Base-by-base conservation (phyloP, 768 basidiomycete genomes). In the Lepiota subincarnata region DNA sequence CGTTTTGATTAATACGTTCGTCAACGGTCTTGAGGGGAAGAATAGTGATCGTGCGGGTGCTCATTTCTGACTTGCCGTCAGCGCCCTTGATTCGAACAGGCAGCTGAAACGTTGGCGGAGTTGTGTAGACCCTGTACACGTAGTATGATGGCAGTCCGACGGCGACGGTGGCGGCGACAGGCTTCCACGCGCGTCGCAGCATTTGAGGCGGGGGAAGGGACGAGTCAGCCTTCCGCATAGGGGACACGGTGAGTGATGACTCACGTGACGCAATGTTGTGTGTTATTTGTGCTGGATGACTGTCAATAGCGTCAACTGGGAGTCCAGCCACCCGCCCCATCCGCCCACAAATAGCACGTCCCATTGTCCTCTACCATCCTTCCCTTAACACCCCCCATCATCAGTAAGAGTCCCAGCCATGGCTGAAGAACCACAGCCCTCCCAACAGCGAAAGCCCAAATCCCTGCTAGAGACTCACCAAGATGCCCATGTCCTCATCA, bases 101-200 rank as follows among this genome's bases (percentile, higher is more conserved):
- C 38, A 89, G 64, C 53, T 81, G 77, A 65, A 90, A 89, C 5
- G 80, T 79, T 55, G 80, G 72, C 12, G 75, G 68, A 31, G 66
- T 68, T 57, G 66, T 61, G 54, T 66, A 70, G 59, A 70, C 73
- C 46, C 66, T 68, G 69, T 85, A 83, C 65, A 79, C 81, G 57
- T 78, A 60, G 67, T 86, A 89, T 19, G 78, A 73, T 31, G 87
- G 80, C 16, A 74, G 69, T 54, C 80, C 84, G 57, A 84, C 68
- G 53, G 77, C 70, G 5, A 81, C 73, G 11, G 78, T 75, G 11
- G 81, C 81, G 55, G 81, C 73, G 61, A 85, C 57, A 20, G 87
- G 86, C 64, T 81, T 89, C 87, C 85, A 88, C 38, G 75, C 78
- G 58, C 77, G 78, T 61, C 74, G 74, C 55, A 87, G 70, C 85